Base-by-base conservation (phyloP, 495 filamentous ascomycete genomes). In the Penicillium atrosanguineum region DNA sequence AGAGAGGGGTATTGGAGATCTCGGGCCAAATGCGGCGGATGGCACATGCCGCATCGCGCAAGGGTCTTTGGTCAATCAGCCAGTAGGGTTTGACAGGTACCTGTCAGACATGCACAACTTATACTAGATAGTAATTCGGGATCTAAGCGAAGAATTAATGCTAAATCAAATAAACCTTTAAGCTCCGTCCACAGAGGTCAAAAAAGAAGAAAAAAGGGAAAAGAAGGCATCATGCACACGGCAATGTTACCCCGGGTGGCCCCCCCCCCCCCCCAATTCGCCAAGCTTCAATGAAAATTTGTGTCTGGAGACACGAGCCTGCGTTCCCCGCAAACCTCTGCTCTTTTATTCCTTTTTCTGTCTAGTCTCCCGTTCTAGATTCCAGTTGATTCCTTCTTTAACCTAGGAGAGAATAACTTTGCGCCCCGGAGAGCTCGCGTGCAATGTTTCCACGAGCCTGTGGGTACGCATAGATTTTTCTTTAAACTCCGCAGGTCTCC, bases 211-310 rank as follows among this genome's bases (percentile, higher is more conserved):
- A 31, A 9, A 31, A 31, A 9, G n/a, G n/a, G n/a, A n/a, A n/a
- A n/a, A n/a, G n/a, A n/a, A n/a, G n/a, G n/a, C n/a, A 31, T 31
- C 28, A 31, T 12, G 31, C 31, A 1, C 31, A 34, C 1, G 31
- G 31, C 31, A 34, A 34, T 14, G 31, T 34, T 44, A 46, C 44
- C 25, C 43, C 43, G 21, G 28, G n/a, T n/a, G n/a, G 26, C 7
- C 25, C 5, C 11, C 26, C 25, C 44, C 31, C 16, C 43, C 36
- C 25, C 16, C 23, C 50, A 42, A 31, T 12, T 53, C 41, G 57
- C 58, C 58, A 61, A 61, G 58, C 54, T 45, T 58, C 41, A n/a
- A 45, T 28, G 41, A 61, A 64, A 64, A 52, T 61, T 63, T 55
- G 50, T 34, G 39, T 44, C 37, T 43, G 40, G 44, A 57, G 36